Base-by-base conservation (phyloP, 1,139 yeast species). In the Suhomyces bokatorum region DNA sequence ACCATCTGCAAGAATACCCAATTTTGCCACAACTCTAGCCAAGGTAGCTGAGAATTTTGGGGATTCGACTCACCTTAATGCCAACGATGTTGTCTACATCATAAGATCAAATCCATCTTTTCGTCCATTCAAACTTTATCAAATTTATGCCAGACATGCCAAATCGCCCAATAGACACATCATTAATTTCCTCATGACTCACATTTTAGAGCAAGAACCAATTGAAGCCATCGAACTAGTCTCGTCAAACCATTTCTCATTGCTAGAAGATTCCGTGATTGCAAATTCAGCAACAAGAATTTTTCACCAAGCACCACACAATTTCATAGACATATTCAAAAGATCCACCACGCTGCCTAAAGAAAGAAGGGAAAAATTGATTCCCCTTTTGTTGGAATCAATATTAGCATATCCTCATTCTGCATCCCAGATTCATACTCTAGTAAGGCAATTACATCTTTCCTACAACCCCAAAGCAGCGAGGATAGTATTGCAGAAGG, bases 121-220 rank as follows among this genome's bases (percentile, higher is more conserved):
- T 14, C 40, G 46, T 17, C 50, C 57, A 13, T 51, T 43, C 41
- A 33, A 32, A 14, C 13, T 52, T 10, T 54, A 53, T 41, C 50
- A 45, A 44, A 32, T 40, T 7, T 51, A 54, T 44, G 33, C 41
- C n/a, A 29, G 31, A 12, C 32, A 32, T 16, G 39, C 33, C 26
- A 36, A 33, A n/a, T 35, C 37, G 17, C 52, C 46, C 14, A 53
- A 53, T 36, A 45, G 46, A 32, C 45, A 48, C 22, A 44, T 54
- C 15, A 44, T 54, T 32, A 53, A 52, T 37, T 46, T 42, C n/a
- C 41, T 54, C 12, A 34, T 44, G 43, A 32, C 31, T 11, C 40
- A 40, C 10, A 38, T 53, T 8, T 32, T 44, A 14, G 20, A 26
- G 7, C 12, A 17, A 1, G 46, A 35, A 3, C 14, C 42, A 24